These are phyloP conservation scores for Jimgerdemannia flammicorona DNA, from an alignment of 192 early-diverging fungal species.

Conservation along the genomic window DNA sequence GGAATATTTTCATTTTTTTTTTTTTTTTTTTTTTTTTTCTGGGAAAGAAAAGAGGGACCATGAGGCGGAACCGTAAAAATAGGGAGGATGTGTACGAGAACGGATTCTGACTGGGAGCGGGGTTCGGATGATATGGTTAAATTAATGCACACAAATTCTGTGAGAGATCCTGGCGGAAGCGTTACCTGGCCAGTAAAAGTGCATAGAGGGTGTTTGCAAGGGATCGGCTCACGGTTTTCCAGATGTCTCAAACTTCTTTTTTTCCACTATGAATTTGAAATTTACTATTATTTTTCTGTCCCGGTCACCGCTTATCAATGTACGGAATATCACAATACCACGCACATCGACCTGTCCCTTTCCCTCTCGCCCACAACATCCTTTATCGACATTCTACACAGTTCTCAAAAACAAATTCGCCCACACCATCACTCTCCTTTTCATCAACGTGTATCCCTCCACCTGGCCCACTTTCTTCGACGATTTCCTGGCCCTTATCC, in stretches of 20 bases:
- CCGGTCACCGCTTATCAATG: neutral
- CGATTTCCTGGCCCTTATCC: slow-evolving; percentile 70
- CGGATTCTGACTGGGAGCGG: too few relatives aligned
- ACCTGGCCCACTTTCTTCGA: slow-evolving; percentile 88
- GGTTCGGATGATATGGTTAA: neutral
- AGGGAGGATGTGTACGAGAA: too few relatives aligned
- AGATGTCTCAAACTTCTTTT: neutral
- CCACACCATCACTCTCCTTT: slow-evolving; percentile 75
- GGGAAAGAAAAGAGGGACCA: too few relatives aligned
- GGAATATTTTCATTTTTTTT: neutral
- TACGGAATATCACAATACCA: neutral
- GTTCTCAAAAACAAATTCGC: slow-evolving; percentile 81
- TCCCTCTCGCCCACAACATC: neutral
- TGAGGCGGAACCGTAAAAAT: too few relatives aligned
- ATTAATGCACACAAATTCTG: neutral
- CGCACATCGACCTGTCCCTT: neutral
- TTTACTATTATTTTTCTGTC: slow-evolving; percentile 1
- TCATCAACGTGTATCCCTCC: slow-evolving; percentile 76
- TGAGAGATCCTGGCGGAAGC: too few relatives aligned
- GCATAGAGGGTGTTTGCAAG: neutral
- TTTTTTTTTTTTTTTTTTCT: too few relatives aligned
- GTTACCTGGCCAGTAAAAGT: neutral
- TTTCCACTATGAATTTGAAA: neutral
- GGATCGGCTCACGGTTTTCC: neutral
- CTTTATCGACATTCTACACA: slow-evolving; percentile 10